phyloP scores from a whole-genome alignment of 345 rosid genomes.

The Eucalyptus pauciflora region DNA sequence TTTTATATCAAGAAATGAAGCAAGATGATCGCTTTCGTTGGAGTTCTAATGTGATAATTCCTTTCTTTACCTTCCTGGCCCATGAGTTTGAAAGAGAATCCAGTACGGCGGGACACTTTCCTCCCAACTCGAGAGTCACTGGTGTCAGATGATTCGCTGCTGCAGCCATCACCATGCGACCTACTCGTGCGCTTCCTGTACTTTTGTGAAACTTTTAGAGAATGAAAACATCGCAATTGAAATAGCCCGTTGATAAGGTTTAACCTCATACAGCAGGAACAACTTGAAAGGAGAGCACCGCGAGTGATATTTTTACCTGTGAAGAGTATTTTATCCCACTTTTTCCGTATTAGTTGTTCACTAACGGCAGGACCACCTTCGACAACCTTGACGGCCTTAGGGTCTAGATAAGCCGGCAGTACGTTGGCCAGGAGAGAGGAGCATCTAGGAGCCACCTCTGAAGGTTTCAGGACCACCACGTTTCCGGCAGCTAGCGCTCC shows the following conservation, averaged over 20 bases:
- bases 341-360: slow-evolving; percentile 40
- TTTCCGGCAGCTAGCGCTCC: slow-evolving; percentile 90
- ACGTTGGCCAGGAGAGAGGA: slow-evolving; percentile 40
- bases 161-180: slow-evolving; percentile 56
- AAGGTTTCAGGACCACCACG: slow-evolving; percentile 54
- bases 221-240: not conserved
- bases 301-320: slow-evolving; percentile 26
- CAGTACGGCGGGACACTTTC: slow-evolving; percentile 68
- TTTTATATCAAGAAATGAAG: not conserved
- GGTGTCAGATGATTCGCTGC: slow-evolving; percentile 76
- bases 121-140: slow-evolving; percentile 70
- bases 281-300: not conserved
- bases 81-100: slow-evolving; percentile 44
- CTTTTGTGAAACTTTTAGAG: not conserved
- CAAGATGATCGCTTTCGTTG: not conserved
- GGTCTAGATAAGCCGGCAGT: slow-evolving; percentile 38
- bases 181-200: slow-evolving; percentile 61
- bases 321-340: slow-evolving; percentile 76
- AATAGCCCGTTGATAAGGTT: not conserved
- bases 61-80: slow-evolving; percentile 27
- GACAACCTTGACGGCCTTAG: slow-evolving; percentile 35
- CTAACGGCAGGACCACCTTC: slow-evolving; percentile 47
- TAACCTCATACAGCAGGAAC: not conserved
- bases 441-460: slow-evolving; percentile 53
- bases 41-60: not conserved